A percentile compares a stretch with the other conserved stretches of the same genome.
These are phyloP conservation scores for Trypanosoma conorhini DNA, from an alignment of 208 protist genomes.

Conservation along the genomic window DNA sequence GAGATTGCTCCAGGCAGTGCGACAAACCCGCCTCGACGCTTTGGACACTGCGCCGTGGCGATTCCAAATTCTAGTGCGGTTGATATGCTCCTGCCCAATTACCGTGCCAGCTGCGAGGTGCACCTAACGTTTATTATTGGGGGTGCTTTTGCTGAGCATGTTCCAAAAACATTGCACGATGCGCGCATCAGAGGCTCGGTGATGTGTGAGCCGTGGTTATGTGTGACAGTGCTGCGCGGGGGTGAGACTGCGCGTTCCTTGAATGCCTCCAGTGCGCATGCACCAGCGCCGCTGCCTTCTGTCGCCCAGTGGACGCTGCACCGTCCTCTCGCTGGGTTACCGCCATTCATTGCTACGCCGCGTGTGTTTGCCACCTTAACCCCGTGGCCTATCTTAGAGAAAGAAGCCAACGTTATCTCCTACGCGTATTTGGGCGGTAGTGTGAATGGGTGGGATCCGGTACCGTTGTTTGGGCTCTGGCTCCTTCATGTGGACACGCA, in stretches of 20 bases:
- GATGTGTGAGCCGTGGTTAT: constrained; percentile 32
- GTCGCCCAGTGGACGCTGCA: constrained; percentile 35
- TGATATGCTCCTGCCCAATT: constrained; percentile 1
- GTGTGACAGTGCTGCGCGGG: constrained; percentile 18
- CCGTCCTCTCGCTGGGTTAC: constrained; percentile 37
- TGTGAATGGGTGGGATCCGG: constrained; percentile 48
- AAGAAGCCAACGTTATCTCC: constrained; percentile 19
- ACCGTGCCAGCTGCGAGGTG: constrained; percentile 16
- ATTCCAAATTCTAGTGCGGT: constrained; percentile 5
- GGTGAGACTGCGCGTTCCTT: not conserved
- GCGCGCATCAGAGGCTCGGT: constrained; percentile 20
- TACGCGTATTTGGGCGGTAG: constrained; percentile 78
- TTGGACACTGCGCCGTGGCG: constrained; percentile 31
- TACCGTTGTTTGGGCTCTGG: constrained; percentile 51
- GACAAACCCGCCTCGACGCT: constrained; percentile 19
- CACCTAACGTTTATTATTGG: constrained; percentile 36
- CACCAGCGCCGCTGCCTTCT: constrained; percentile 5
- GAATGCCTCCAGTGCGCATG: not conserved
- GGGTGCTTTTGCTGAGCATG: constrained; percentile 21
- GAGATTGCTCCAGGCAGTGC: not conserved
- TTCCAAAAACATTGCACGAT: constrained; percentile 19
- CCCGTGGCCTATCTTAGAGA: constrained; percentile 33
- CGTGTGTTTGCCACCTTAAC: constrained; percentile 67
- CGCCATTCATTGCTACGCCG: constrained; percentile 30
- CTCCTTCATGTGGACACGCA: constrained; percentile 39